Percentiles rank a stretch among this genome's conserved stretches.
phyloP scores from a whole-genome alignment of 805 yeast species.

The Saccharomycopsis microspora region DNA sequence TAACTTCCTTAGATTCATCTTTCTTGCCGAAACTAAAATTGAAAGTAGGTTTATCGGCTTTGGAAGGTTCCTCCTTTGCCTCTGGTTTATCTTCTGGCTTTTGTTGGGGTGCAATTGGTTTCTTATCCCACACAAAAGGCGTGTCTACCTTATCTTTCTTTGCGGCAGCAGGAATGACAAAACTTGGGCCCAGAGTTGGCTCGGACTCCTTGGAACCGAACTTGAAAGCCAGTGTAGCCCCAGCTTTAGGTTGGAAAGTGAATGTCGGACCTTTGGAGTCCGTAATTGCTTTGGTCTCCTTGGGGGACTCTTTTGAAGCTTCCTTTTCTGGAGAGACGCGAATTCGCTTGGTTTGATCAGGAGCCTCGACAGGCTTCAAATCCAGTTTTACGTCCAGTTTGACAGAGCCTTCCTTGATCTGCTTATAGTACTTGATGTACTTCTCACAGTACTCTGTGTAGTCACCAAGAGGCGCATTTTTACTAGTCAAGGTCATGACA shows the following conservation, averaged over 20 bases:
- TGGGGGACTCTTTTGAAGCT: not conserved
- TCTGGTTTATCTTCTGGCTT: not conserved
- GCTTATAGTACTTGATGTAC: constrained; percentile 14
- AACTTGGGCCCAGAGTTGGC: not conserved
- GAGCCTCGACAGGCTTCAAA: not conserved
- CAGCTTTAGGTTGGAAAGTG: not conserved
- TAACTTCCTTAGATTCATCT: not conserved
- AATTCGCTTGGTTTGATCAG: not conserved
- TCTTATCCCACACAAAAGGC: constrained; percentile 14
- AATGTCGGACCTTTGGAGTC: constrained; percentile 14
- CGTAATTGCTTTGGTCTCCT: not conserved
- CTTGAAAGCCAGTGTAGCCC: no score
- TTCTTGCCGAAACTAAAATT: not conserved
- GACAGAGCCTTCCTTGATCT: constrained; percentile 5
- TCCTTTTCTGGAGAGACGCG: not conserved
- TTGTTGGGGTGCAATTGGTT: not conserved
- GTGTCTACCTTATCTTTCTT: not conserved
- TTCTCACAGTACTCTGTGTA: constrained; percentile 13
- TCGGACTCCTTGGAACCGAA: no score
- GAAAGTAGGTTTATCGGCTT: not conserved
- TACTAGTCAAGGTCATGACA: constrained; percentile 3
- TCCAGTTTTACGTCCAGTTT: no score
- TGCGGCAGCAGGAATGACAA: not conserved
- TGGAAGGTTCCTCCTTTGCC: not conserved
- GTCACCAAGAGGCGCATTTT: constrained; percentile 16